Percentiles rank a stretch among this genome's conserved stretches.
Evolutionary conservation across 495 filamentous ascomycete genomes (phyloP).

Genomic region (Wilcoxina mikolae): DNA sequence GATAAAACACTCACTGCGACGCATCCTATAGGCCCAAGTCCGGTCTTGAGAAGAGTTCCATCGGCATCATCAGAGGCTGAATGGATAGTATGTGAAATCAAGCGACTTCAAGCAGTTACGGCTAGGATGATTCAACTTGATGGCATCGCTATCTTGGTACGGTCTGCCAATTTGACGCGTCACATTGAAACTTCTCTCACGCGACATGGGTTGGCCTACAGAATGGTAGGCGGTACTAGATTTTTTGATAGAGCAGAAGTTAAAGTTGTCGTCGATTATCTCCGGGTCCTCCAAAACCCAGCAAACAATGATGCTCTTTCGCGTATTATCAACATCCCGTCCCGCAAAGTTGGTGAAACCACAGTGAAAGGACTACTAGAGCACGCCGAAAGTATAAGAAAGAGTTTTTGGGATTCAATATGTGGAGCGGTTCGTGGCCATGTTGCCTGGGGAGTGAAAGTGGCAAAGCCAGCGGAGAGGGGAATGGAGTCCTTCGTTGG

Average conservation of each 20-base stretch:
- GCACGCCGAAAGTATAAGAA: constrained; percentile 52
- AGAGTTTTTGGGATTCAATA: constrained; percentile 62
- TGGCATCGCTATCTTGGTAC: constrained; percentile 75
- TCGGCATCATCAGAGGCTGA: constrained; percentile 59
- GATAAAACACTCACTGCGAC: constrained; percentile 65
- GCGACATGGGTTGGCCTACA: constrained; percentile 74
- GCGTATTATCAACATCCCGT: constrained; percentile 73
- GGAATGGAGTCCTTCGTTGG: constrained; percentile 46
- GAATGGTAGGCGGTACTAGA: constrained; percentile 78
- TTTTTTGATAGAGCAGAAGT: constrained; percentile 93
- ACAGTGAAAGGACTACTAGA: constrained; percentile 60
- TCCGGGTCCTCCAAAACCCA: constrained; percentile 72
- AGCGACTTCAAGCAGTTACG: constrained; percentile 52
- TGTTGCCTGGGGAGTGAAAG: constrained; percentile 47
- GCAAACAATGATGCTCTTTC: constrained; percentile 77
- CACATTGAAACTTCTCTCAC: constrained; percentile 74
- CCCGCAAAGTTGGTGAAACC: constrained; percentile 65
- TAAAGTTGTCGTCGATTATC: constrained; percentile 76
- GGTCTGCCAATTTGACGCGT: constrained; percentile 69
- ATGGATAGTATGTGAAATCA: constrained; percentile 83
- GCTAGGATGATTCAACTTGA: constrained; percentile 55
- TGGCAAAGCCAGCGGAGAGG: constrained; percentile 53
- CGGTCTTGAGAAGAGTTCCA: constrained; percentile 67
- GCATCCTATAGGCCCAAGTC: constrained; percentile 64
- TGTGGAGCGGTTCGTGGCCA: constrained; percentile 56